Conservation (phyloP, 306 rosid genomes). For the Leucaena leucocephala region DNA sequence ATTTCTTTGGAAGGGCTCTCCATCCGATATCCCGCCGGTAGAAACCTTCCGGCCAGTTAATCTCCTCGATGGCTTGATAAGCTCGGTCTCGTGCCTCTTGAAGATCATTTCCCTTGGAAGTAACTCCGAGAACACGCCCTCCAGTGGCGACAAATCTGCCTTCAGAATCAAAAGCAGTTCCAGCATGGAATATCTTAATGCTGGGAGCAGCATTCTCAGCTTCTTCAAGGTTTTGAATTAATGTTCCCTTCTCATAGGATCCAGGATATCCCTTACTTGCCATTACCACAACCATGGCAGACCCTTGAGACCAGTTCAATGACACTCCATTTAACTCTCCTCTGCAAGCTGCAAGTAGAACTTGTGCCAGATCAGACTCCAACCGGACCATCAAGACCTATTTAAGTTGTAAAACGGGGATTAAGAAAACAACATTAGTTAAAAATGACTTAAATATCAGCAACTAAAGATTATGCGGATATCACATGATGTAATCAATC, state of each 20-base stretch:
- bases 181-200: conserved; percentile 90
- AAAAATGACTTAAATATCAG: conserved; percentile 26
- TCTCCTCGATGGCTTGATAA: conserved; percentile 67
- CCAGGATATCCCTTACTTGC: conserved; percentile 96
- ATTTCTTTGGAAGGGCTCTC: conserved; percentile 58
- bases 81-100: conserved; percentile 82
- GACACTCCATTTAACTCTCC: conserved; percentile 81
- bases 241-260: conserved; percentile 83
- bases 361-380: conserved; percentile 87
- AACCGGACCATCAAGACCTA: conserved; percentile 93
- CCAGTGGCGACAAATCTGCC: conserved; percentile 78
- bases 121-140: conserved; percentile 94
- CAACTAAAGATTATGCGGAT: not conserved
- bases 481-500: not conserved
- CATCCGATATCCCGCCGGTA: conserved; percentile 90
- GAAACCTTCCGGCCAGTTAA: conserved; percentile 90
- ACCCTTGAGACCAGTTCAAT: conserved; percentile 83
- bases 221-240: conserved; percentile 74
- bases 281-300: conserved; percentile 98
- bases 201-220: conserved; percentile 76
- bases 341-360: conserved; percentile 90
- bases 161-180: conserved; percentile 75
- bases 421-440: not conserved
- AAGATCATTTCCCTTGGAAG: conserved; percentile 79
- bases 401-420: conserved; percentile 27